Conservation (phyloP, 2,329 filamentous ascomycete species). For the Ophiostoma ulmi region DNA sequence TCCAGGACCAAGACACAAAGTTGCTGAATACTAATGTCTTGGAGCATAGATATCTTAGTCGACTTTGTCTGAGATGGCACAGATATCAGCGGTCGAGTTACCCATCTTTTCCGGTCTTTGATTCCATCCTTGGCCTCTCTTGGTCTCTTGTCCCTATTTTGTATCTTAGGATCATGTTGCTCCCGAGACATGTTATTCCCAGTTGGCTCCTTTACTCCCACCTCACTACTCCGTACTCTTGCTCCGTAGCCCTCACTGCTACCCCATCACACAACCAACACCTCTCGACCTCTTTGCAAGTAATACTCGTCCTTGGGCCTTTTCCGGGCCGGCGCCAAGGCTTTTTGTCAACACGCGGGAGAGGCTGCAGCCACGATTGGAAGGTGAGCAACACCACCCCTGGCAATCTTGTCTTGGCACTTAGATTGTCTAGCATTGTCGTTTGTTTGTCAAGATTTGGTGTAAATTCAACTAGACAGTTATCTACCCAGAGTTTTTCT, state of each 20-base stretch:
- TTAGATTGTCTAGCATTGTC: background rate
- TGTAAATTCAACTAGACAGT: background rate
- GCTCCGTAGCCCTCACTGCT: background rate
- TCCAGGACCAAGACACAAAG: background rate
- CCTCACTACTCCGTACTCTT: background rate
- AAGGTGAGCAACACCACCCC: slow-evolving; percentile 13
- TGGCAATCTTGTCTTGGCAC: slow-evolving; percentile 20
- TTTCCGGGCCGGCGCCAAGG: background rate
- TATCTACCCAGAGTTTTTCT: background rate
- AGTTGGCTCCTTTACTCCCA: background rate
- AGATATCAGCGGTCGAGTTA: background rate
- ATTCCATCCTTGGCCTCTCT: background rate
- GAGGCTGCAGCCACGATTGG: slow-evolving; percentile 22
- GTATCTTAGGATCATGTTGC: background rate
- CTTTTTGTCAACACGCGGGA: slow-evolving; percentile 17
- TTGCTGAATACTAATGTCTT: background rate
- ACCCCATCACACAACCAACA: background rate
- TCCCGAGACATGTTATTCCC: background rate
- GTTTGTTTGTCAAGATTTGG: no score
- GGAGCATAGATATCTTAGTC: background rate
- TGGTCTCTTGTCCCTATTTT: background rate
- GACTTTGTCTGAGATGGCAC: background rate
- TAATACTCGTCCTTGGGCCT: background rate
- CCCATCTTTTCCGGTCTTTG: slow-evolving; percentile 6
- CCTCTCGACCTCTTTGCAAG: background rate